Evolutionary conservation across 495 filamentous ascomycete genomes (phyloP), one percentile per base, ranked within the genome.

Genomic region (Hypoxylon subgilvum): DNA sequence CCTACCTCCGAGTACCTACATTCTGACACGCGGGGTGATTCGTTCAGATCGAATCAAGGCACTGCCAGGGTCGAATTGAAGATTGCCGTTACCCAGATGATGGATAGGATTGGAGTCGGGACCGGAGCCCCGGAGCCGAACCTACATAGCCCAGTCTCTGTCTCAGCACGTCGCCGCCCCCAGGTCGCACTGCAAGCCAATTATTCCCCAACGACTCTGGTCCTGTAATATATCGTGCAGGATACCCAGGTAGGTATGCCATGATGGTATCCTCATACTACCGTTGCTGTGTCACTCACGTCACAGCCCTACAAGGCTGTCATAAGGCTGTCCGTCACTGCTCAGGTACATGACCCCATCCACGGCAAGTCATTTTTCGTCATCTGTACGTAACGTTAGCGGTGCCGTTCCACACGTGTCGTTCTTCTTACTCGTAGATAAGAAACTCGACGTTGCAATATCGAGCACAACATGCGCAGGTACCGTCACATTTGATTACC

Each of bases 401-500:
- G 6, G 9, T 25, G 39, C 21, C 23, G 23, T 27, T 8, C 23
- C 23, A 27, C 4, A 27, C 23, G 4, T 8, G 19, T 13, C 16
- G n/a, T 13, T 42, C 39, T 41, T 45, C 23, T 46, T 47, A 41
- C 34, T 36, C 23, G 54, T 18, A 44, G 28, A 25, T 21, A 52
- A 22, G 8, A 19, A 12, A 12, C 12, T 9, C 16, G 22, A 49
- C 18, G 52, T 63, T 38, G 48, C 53, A 57, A 53, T 63, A 57
- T 57, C 46, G 47, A 53, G 14, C 32, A 30, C 41, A 47, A 31
- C 32, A 14, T 19, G 53, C 35, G 46, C 23, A 39, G 36, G 23
- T 61, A 64, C 57, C 48, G 65, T 68, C 51, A 34, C 52, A 68
- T 68, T 68, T 43, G 61, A 68, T 68, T 65, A 68, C 65, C 65